Evolutionary conservation across 2,329 filamentous ascomycete genomes (phyloP).

Genomic region (Blastomyces parvus): DNA sequence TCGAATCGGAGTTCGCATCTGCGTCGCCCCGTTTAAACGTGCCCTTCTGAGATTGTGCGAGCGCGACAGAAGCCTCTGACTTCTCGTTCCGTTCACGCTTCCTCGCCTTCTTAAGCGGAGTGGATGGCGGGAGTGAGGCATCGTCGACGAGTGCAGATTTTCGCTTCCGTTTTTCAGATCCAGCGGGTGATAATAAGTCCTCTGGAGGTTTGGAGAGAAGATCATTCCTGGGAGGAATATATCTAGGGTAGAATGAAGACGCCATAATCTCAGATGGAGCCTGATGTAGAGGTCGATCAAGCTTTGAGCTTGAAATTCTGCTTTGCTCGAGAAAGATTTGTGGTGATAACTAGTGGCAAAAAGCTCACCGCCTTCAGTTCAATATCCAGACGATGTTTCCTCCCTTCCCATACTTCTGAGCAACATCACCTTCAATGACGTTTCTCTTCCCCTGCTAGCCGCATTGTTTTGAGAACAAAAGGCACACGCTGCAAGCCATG

Average conservation of each 20-base stretch:
- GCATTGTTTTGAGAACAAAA: not conserved
- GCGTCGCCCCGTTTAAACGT: not conserved
- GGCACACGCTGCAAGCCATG: conserved; percentile 2
- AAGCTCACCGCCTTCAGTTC: conserved; percentile 16
- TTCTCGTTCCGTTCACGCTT: conserved; percentile 33
- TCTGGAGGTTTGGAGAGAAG: not conserved
- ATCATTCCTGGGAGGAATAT: conserved; percentile 31
- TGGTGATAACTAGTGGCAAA: conserved; percentile 7
- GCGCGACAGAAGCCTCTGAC: not conserved
- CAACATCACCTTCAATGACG: not conserved
- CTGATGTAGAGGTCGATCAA: not conserved
- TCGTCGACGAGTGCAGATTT: not conserved
- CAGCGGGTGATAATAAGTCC: not conserved
- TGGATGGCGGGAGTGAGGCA: not conserved
- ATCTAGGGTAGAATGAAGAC: conserved; percentile 39
- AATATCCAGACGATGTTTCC: not conserved
- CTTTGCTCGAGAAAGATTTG: not conserved
- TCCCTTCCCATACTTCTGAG: not conserved
- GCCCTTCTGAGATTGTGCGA: not conserved
- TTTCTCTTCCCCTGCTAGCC: not conserved
- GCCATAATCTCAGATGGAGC: conserved; percentile 30
- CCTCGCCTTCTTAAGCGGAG: conserved; percentile 24
- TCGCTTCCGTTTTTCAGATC: conserved; percentile 19
- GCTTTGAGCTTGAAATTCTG: not conserved
- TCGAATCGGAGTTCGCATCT: not conserved